Conservation (phyloP, 2,329 filamentous ascomycete genomes). For the Myriosclerotinia scirpicola region DNA sequence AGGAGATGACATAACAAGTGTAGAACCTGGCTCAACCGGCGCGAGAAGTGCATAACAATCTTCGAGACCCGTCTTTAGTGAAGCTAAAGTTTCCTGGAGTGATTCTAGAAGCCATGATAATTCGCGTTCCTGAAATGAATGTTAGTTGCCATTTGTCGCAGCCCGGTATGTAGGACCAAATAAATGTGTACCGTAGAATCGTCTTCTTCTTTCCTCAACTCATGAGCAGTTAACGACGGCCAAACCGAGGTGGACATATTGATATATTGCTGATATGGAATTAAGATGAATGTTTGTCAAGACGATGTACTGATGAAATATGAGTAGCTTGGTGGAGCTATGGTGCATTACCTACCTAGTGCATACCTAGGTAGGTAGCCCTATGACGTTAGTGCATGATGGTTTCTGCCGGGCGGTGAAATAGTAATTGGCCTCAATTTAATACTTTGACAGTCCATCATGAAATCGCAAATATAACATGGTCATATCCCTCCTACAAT, state of each 20-base stretch:
- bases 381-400: slow-evolving; percentile 19
- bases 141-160: neutral
- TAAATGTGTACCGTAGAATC: slow-evolving; percentile 35
- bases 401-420: slow-evolving; percentile 19
- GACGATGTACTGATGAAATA: neutral
- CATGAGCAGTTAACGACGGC: slow-evolving; percentile 35
- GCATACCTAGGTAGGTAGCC: neutral
- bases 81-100: slow-evolving; percentile 39
- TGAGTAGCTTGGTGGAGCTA: neutral
- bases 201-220: slow-evolving; percentile 38
- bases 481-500: neutral
- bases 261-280: slow-evolving; percentile 8
- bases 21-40: slow-evolving; percentile 81
- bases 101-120: slow-evolving; percentile 42
- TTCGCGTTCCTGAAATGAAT: slow-evolving; percentile 35
- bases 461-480: neutral
- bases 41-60: slow-evolving; percentile 84
- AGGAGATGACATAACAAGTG: slow-evolving; percentile 82
- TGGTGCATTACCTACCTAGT: too few species aligned
- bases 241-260: slow-evolving; percentile 35
- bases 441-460: neutral
- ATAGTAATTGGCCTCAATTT: neutral
- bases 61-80: slow-evolving; percentile 35
- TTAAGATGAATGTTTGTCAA: neutral
- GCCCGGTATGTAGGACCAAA: neutral